These are phyloP conservation scores for Arthrobotrys musiformis DNA, from an alignment of 2,329 filamentous ascomycete genomes.

Conservation along the genomic window DNA sequence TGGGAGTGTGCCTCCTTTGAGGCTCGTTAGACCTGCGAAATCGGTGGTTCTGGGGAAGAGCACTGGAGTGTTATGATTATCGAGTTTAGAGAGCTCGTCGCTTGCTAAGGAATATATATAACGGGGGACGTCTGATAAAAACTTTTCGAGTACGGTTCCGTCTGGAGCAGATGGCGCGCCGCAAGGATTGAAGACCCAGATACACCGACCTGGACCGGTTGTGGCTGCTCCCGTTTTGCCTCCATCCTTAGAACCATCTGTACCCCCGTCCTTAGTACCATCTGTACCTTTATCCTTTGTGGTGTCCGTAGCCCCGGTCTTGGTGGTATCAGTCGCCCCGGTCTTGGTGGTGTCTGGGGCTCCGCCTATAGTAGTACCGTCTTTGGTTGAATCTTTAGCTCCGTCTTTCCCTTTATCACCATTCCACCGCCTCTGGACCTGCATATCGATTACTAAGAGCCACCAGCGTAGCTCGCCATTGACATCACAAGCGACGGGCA, in stretches of 20 bases:
- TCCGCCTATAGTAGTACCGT: no score
- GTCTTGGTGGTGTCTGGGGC: neutral
- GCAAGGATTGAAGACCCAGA: slow-evolving; percentile 40
- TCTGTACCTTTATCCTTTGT: neutral
- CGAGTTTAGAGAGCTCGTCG: slow-evolving; percentile 5
- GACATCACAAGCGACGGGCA: slow-evolving; percentile 35
- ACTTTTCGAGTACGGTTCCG: neutral
- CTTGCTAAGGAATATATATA: slow-evolving; percentile 8
- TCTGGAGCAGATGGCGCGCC: neutral
- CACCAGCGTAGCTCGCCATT: slow-evolving; percentile 43
- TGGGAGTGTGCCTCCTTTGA: neutral
- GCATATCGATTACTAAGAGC: slow-evolving; percentile 45
- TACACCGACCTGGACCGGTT: neutral
- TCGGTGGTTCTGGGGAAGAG: slow-evolving; percentile 1
- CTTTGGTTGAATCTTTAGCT: neutral
- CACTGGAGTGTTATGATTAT: slow-evolving; percentile 17
- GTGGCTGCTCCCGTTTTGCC: neutral
- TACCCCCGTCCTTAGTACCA: neutral
- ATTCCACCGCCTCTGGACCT: slow-evolving; percentile 17
- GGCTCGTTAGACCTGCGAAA: neutral
- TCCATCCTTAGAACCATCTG: neutral
- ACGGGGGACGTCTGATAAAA: slow-evolving; percentile 11
- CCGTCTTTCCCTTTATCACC: neutral
- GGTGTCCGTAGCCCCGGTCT: neutral
- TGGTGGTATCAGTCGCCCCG: neutral